Evolutionary conservation across 768 basidiomycete species (phyloP), one percentile per base, ranked within the genome.

Genomic region (Tricholoma bakamatsutake): DNA sequence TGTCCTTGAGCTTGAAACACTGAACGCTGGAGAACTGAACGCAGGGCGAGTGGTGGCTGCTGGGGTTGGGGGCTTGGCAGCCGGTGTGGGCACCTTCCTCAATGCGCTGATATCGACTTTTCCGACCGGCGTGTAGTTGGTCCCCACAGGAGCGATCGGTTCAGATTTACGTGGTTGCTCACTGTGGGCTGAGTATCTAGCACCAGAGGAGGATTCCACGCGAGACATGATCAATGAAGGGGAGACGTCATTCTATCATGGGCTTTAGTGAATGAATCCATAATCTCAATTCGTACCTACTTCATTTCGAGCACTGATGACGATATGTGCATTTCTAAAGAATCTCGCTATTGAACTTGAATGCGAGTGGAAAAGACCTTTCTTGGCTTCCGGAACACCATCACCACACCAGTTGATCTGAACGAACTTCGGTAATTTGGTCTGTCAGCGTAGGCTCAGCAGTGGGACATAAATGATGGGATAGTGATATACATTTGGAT

Each of bases 381-480:
- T 98, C 71, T 90, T 88, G 17, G 78, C 77, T 68, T 86, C 92
- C 11, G 96, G 96, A 1, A 98, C 96, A 56, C 96, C 96, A 65
- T 96, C 95, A 43, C 96, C 96, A 62, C 93, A 93, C 95, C 96
- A 97, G 64, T 93, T 92, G 70, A 98, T 88, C 66, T 96, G 90
- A 13, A 98, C 93, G 59, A 95, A 92, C 73, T 97, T 98, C 45
- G 87, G 78, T 2, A 98, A 79, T 58, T 87, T 77, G 65, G 81
- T 91, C 89, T 96, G 62, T 52, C 12, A 11, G 13, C 53, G 57
- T n/a, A 40, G 31, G 34, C 17, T 53, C 17, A 56, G 33, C 24
- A 55, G 42, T 5, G 2, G 2, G 33, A 53, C 34, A 17, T 42
- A 21, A 42, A 37, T 59, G 49, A 57, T 55, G 18, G 8, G 31